Percentiles rank a stretch among this genome's conserved stretches.
Conservation (phyloP, 176 grass and related monocot genomes). For the Eleusine indica region DNA sequence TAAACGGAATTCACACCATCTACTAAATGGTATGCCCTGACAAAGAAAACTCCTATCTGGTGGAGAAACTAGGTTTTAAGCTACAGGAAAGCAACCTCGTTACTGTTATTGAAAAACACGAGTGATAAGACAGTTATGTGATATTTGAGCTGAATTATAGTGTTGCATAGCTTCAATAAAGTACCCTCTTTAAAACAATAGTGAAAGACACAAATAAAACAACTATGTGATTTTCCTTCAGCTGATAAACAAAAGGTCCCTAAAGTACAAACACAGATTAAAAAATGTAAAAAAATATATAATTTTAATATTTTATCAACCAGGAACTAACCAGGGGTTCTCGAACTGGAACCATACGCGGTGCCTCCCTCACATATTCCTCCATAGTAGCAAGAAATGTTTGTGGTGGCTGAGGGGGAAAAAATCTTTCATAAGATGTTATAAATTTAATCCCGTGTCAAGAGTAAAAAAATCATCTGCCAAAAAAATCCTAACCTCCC, state of each 20-base stretch:
- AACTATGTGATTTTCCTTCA: background rate
- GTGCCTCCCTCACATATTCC: slow-evolving; percentile 96
- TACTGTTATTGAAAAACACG: background rate
- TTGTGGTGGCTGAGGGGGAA: slow-evolving; percentile 79
- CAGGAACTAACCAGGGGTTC: slow-evolving; percentile 77
- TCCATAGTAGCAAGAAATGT: slow-evolving; percentile 98
- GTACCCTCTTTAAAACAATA: background rate
- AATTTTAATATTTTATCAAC: background rate
- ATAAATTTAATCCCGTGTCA: slow-evolving; percentile 5
- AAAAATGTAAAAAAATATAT: background rate
- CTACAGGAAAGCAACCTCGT: background rate
- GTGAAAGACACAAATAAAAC: background rate
- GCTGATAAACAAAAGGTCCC: background rate
- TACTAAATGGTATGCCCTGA: background rate
- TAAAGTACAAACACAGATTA: slow-evolving; percentile 12
- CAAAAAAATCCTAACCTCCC: slow-evolving; percentile 65
- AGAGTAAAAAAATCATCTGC: slow-evolving; percentile 13
- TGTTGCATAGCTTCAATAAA: background rate
- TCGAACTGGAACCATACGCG: slow-evolving; percentile 82
- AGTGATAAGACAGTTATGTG: background rate
- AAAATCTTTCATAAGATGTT: slow-evolving; percentile 39
- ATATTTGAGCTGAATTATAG: background rate
- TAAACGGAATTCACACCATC: background rate
- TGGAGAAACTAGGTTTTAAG: background rate
- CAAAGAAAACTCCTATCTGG: background rate